Conservation (phyloP, 192 early-diverging fungal genomes). For the Linnemannia exigua region DNA sequence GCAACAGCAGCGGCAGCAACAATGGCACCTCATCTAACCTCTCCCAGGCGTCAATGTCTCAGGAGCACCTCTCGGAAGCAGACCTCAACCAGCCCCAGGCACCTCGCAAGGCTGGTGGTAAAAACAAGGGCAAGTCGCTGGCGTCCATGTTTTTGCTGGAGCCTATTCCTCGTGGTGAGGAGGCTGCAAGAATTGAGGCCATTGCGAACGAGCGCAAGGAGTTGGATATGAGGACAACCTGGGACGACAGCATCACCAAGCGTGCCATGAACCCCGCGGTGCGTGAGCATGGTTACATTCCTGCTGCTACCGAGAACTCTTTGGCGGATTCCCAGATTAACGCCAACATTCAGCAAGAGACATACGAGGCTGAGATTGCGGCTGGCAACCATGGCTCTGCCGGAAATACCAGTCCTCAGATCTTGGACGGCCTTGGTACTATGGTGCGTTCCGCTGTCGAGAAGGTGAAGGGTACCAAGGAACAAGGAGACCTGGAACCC, state of each 20-base stretch:
- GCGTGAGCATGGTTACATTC: slow-evolving; percentile 45
- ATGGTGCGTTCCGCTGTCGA: slow-evolving; percentile 15
- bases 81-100: neutral
- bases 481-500: slow-evolving; percentile 28
- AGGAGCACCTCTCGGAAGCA: neutral
- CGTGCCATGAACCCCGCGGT: slow-evolving; percentile 31
- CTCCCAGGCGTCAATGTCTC: neutral
- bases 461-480: slow-evolving; percentile 30
- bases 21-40: neutral
- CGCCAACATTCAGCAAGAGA: slow-evolving; percentile 15
- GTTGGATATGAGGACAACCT: slow-evolving; percentile 25
- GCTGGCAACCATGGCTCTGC: neutral
- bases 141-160: slow-evolving; percentile 34
- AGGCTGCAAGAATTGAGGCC: slow-evolving; percentile 34
- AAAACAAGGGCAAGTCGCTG: slow-evolving; percentile 7
- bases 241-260: slow-evolving; percentile 55
- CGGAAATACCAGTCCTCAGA: slow-evolving; percentile 10
- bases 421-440: slow-evolving; percentile 29
- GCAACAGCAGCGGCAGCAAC: neutral
- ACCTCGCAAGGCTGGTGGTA: neutral
- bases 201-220: slow-evolving; percentile 25
- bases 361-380: slow-evolving; percentile 29
- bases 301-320: slow-evolving; percentile 31
- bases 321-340: slow-evolving; percentile 23
- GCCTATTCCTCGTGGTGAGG: slow-evolving; percentile 29